Evolutionary conservation across 1,284 basidiomycete genomes (phyloP).

Genomic region (Fomitiporia mediterranea): DNA sequence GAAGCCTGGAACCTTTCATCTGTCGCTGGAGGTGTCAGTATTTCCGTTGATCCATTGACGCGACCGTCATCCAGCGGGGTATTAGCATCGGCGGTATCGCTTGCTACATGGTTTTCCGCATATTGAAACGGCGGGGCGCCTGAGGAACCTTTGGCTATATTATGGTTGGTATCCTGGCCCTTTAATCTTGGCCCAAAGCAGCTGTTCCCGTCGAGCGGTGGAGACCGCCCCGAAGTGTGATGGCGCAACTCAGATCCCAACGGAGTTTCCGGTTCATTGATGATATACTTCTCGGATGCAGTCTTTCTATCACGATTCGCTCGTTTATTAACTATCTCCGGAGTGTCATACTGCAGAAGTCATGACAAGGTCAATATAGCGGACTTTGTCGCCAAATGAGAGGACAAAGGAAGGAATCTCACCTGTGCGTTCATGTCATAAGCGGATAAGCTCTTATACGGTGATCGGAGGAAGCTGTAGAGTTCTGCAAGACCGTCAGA

Average conservation of each 20-base stretch:
- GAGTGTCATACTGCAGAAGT: constrained; percentile 16
- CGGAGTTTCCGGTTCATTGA: neutral
- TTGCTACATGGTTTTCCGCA: neutral
- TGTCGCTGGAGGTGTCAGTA: neutral
- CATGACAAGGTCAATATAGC: neutral
- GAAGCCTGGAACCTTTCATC: neutral
- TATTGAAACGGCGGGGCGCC: neutral
- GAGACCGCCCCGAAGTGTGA: neutral
- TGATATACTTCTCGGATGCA: neutral
- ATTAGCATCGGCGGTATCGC: neutral
- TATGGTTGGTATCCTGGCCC: neutral
- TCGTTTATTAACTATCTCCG: neutral
- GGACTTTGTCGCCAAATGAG: neutral
- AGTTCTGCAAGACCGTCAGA: constrained; percentile 51
- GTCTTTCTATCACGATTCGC: neutral
- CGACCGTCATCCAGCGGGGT: neutral
- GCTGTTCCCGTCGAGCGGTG: constrained; percentile 5
- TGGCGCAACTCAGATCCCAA: neutral
- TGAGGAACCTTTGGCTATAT: neutral
- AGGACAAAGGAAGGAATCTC: neutral
- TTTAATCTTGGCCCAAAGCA: constrained; percentile 4
- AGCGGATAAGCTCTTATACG: constrained; percentile 71
- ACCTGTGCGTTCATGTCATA: constrained; percentile 85
- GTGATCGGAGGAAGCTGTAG: constrained; percentile 80
- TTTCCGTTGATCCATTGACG: neutral